These are phyloP conservation scores for Daldinia concentrica DNA, from an alignment of 495 filamentous ascomycete genomes.

Conservation along the genomic window DNA sequence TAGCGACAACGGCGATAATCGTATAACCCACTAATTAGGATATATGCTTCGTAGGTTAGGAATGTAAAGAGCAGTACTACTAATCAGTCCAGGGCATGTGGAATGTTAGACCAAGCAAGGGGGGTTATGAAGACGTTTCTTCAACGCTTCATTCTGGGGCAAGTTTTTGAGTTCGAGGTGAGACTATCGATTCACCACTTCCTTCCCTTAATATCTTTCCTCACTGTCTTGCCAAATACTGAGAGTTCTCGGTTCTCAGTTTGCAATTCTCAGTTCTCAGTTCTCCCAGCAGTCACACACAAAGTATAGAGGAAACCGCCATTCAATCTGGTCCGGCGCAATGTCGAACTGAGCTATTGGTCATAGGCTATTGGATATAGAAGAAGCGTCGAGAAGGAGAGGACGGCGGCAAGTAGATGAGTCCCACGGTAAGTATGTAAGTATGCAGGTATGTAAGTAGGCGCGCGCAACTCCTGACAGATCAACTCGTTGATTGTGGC, in stretches of 20 bases:
- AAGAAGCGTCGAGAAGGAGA: slow-evolving; percentile 11
- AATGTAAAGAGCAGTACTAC: slow-evolving; percentile 38
- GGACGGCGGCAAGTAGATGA: slow-evolving; percentile 9
- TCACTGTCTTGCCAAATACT: neutral
- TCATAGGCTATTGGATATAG: neutral
- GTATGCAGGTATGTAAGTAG: slow-evolving; percentile 13
- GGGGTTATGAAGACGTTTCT: slow-evolving; percentile 37
- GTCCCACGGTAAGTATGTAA: slow-evolving; percentile 21
- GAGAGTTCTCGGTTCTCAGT: neutral
- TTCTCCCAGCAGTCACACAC: slow-evolving; percentile 30
- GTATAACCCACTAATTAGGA: slow-evolving; percentile 14
- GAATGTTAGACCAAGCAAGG: slow-evolving; percentile 49
- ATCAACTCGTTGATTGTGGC: slow-evolving; percentile 41
- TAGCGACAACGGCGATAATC: slow-evolving; percentile 26
- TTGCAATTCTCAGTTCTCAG: neutral
- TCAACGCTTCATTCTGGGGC: slow-evolving; percentile 41
- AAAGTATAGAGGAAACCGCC: slow-evolving; percentile 18
- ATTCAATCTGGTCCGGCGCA: slow-evolving; percentile 31
- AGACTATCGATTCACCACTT: slow-evolving; percentile 30
- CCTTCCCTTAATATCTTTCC: slow-evolving; percentile 24
- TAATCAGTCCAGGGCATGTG: slow-evolving; percentile 39
- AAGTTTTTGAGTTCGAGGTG: slow-evolving; percentile 27
- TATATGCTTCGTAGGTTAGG: slow-evolving; percentile 26
- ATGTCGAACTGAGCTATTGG: slow-evolving; percentile 26
- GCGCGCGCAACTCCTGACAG: slow-evolving; percentile 40